Base-by-base conservation (phyloP, 2,329 filamentous ascomycete genomes). In the Scortechinia acanthostroma region DNA sequence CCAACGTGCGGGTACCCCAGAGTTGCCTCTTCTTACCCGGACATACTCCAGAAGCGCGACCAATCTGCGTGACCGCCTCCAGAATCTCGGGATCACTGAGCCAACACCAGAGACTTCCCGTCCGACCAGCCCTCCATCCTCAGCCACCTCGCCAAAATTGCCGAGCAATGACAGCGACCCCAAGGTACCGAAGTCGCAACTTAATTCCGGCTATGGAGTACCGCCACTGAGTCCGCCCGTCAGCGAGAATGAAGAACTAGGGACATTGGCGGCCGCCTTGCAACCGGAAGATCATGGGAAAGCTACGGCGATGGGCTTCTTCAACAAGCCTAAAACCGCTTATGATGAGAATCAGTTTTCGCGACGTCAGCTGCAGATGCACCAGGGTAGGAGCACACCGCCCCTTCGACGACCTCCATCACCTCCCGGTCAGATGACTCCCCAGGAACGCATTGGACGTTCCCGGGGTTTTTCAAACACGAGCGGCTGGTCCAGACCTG, bases 281-380 rank as follows among this genome's bases (percentile, higher is more conserved):
- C 10, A 40, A 6, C 35, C 35, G 6, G 35, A 40, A 19, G 35
- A 40, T 40, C 35, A 40, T 40, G 35, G 35, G 6, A 40, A 40
- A 40, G 35, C 35, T 6, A 40, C 35, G 14, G 35, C 35, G 14
- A 10, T 40, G 17, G 35, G 35, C 20, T 17, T 40, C 10, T 40
- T 40, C 17, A 40, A 40, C 35, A 10, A 19, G 17, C 35, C 35
- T 19, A 66, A 70, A 2, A 77, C 84, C 43, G 77, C 81, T 4
- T 95, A 93, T 53, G 88, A 95, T 55, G 91, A 96, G 56, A 80
- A 84, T 17, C 86, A 88, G 55, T 96, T 88, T 55, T 77, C 87
- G 3, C 85, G 94, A 57, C 80, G 89, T 40, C 86, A 95, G 56
- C 68, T 87, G 42, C 86, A 90, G 58, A 77, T 95, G 59, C 35